Base-by-base conservation (phyloP, 768 basidiomycete species). In the Boletus rubescentipes region DNA sequence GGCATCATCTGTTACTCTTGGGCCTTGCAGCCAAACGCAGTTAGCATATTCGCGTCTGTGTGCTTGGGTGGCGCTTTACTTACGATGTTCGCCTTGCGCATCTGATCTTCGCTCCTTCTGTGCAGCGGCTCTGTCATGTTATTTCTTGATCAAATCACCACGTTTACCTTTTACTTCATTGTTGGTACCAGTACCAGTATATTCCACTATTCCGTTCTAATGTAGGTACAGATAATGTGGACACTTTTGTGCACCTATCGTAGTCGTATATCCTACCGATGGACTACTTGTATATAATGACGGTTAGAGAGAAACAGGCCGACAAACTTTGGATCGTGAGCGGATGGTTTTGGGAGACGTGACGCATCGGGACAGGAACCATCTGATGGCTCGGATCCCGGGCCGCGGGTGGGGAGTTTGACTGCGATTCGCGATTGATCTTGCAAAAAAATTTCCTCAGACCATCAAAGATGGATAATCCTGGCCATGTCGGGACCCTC, bases 1-100 rank as follows among this genome's bases (percentile, higher is more conserved):
- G 83, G 84, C 0, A 76, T 83, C 40, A 5, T 82, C 14, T 75
- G 75, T 58, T 81, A 77, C 57, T 69, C 77, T 1, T 85, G 83
- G 83, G 73, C 75, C 8, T 59, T 66, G 32, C 74, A 81, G 50
- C 72, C 82, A 2, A 48, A 26, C 3, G 75, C 75, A 45, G 80
- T 79, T 9, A 71, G 78, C 45, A 63, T 79, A 36, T 77, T 79
- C 39, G 70, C 75, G 12, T 74, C 71, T 21, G 55, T 55, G 12
- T 76, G 73, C 54, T 66, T 81, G 57, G 75, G 59, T 0, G 49
- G 68, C 20, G 76, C 74, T 31, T 12, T 75, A 16, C 34, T 73
- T 9, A 53, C 54, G 5, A 49, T 62, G 57, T 26, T 29, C n/a
- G 8, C 38, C 26, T 45, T 69, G 36, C 8, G 42, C 14, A 6